phyloP scores from a whole-genome alignment of 768 basidiomycete species.

The Pisolithus microcarpus region DNA sequence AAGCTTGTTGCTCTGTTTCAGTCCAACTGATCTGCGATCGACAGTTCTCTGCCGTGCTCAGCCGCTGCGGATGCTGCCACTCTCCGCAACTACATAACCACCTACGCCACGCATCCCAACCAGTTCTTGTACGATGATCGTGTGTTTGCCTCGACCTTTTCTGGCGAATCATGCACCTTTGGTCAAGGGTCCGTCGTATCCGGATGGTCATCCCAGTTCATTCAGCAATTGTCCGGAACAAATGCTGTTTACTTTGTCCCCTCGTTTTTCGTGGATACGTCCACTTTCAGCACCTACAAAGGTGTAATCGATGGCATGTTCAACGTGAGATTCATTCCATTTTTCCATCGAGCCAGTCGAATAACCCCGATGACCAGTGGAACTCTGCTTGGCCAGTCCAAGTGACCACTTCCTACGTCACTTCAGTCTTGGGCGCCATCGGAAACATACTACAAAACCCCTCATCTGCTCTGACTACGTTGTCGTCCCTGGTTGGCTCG shows the following conservation, averaged over 20 bases:
- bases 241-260: conserved; percentile 57
- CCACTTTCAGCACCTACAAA: conserved; percentile 37
- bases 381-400: conserved; percentile 74
- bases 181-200: conserved; percentile 44
- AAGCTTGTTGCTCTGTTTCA: background rate
- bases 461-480: conserved; percentile 17
- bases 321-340: conserved; percentile 36
- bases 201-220: conserved; percentile 55
- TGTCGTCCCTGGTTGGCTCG: conserved; percentile 35
- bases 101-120: conserved; percentile 50
- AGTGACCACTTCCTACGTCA: conserved; percentile 32
- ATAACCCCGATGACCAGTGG: conserved; percentile 43
- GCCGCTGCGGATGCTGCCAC: conserved; percentile 39
- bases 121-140: conserved; percentile 43
- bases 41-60: conserved; percentile 49
- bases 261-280: conserved; percentile 58
- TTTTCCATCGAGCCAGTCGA: conserved; percentile 5
- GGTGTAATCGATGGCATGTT: conserved; percentile 53
- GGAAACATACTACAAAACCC: conserved; percentile 10
- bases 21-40: background rate
- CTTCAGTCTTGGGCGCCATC: conserved; percentile 7
- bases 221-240: conserved; percentile 38
- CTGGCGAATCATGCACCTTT: conserved; percentile 63
- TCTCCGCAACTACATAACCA: conserved; percentile 48
- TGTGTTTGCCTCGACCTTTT: conserved; percentile 63